Percentiles rank a stretch among this genome's conserved stretches.
These are phyloP conservation scores for Phallus indusiatus DNA, from an alignment of 768 basidiomycete species.

Conservation along the genomic window DNA sequence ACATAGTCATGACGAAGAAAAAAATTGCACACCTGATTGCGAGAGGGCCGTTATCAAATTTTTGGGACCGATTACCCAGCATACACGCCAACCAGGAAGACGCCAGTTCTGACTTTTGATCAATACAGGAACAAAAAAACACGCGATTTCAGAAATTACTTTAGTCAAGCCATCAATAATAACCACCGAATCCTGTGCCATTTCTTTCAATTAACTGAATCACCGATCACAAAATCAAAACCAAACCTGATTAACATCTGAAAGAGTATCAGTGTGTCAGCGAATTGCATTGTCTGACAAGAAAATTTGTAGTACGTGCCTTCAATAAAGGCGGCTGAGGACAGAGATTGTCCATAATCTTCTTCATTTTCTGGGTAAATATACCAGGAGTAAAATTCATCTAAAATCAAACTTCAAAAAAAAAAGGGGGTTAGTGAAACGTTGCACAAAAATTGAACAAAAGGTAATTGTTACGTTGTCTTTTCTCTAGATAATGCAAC, in stretches of 20 bases:
- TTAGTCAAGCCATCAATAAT: slow-evolving; percentile 93
- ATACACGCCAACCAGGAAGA: slow-evolving; percentile 89
- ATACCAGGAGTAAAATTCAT: slow-evolving; percentile 91
- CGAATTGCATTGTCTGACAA: neutral
- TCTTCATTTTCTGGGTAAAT: slow-evolving; percentile 73
- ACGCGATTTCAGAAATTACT: slow-evolving; percentile 29
- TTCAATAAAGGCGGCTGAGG: slow-evolving; percentile 75
- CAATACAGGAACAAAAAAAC: neutral
- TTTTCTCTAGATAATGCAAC: slow-evolving; percentile 64
- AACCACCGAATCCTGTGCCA: slow-evolving; percentile 56
- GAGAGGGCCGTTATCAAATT: slow-evolving; percentile 81
- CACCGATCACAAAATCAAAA: neutral
- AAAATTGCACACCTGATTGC: slow-evolving; percentile 64
- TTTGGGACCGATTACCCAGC: slow-evolving; percentile 90
- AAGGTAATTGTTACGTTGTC: slow-evolving; percentile 39
- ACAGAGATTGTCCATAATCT: slow-evolving; percentile 70
- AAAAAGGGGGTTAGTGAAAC: neutral
- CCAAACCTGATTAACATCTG: slow-evolving; percentile 67
- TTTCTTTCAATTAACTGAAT: slow-evolving; percentile 3
- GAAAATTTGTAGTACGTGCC: slow-evolving; percentile 9
- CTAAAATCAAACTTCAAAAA: neutral
- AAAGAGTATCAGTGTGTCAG: neutral
- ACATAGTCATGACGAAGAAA: neutral
- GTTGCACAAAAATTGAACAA: neutral
- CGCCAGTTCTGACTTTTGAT: slow-evolving; percentile 69